Base-by-base conservation (phyloP, 2,329 filamentous ascomycete species). In the Ceratocystis smalleyi region DNA sequence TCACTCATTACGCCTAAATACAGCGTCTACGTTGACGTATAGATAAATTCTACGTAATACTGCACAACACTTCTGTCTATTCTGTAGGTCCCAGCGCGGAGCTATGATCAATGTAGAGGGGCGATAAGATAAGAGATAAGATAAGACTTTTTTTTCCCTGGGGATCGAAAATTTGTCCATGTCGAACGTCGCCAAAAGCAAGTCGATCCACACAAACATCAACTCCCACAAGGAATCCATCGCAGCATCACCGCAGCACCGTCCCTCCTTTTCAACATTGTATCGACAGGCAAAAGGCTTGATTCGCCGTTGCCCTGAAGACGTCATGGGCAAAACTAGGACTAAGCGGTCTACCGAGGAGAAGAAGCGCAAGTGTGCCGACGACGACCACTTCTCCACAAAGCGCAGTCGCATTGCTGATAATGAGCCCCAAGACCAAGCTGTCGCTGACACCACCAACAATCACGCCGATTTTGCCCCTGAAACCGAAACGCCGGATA, bases 311-410 rank as follows among this genome's bases (percentile, higher is more conserved):
- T 51, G 35, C 10, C 12, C 35, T 64, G 51, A 40, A 65, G 67
- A 72, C 65, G 62, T 27, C 47, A 78, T 77, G 76, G 75, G 74
- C 12, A 77, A 77, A 69, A 76, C 75, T 59, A 73, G 76, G 67
- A 76, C 75, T 19, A 77, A 77, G 69, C 71, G 75, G 67, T 73
- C 73, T 61, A 70, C 68, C 30, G 73, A 77, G 35, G 74, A 76
- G 69, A 73, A 73, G 60, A 76, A 77, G 70, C 71, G 75, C 67
- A 77, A 76, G 69, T 70, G 70, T 64, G 73, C 74, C 5, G 71
- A 70, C 22, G 68, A 69, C 0, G 66, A 69, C 8, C 66, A 68
- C 12, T 65, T 43, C 43, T 67, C 67, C 17, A 59, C 65, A 19
- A 66, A 66, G 59, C 65, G 69, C 70, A 72, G 66, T 69, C 67